A percentile compares a stretch with the other conserved stretches of the same genome.
phyloP scores from a whole-genome alignment of 176 grass and related monocot species.

The Zea mays region Zm-B73-REFERENCE-NAM-5.0 NC_050097.1:134816001-134816500 shows the following conservation, averaged over 20 bases:
- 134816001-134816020: conserved; percentile 18
- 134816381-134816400: conserved; percentile 77
- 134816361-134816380: conserved; percentile 56
- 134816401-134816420: conserved; percentile 62
- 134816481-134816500: conserved; percentile 63
- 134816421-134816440: conserved; percentile 65
- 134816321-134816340: conserved; percentile 59
- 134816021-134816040: conserved; percentile 2
- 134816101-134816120: conserved; percentile 31
- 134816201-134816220: conserved; percentile 57
- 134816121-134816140: conserved; percentile 63
- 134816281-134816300: conserved; percentile 56
- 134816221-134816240: conserved; percentile 84
- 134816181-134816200: conserved; percentile 76
- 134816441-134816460: conserved; percentile 56
- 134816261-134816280: conserved; percentile 61
- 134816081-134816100: conserved; percentile 12
- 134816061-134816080: conserved; percentile 31
- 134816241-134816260: conserved; percentile 75
- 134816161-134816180: conserved; percentile 72
- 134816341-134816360: conserved; percentile 69
- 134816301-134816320: conserved; percentile 56
- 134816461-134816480: conserved; percentile 80
- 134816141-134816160: conserved; percentile 68
- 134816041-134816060: conserved; percentile 30